Evolutionary conservation across 805 yeast genomes (phyloP), one percentile per base, ranked within the genome.

Genomic region (Yarrowia osloensis): DNA sequence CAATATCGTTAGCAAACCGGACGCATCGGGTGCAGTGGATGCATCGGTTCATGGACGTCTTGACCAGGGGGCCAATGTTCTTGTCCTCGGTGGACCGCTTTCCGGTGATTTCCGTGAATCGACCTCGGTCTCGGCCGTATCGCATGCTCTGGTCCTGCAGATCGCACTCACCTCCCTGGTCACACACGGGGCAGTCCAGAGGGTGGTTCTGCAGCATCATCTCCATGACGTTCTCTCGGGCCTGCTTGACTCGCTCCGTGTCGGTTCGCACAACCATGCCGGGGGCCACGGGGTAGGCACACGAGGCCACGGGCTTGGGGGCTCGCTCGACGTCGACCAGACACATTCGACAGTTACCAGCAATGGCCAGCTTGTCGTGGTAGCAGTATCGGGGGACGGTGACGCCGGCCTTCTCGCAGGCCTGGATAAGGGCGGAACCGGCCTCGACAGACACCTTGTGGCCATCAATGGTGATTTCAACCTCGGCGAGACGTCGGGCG

Each of bases 121-220:
- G 85, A 71, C 97, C 96, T 70, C 96, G 85, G 79, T 90, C 97
- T 65, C 89, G 79, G 68, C 97, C 97, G 75, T 89, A 89, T 76
- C 95, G 84, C 75, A 87, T 80, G 21, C 91, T 82, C 81, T 90
- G 97, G 76, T 91, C 97, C 80, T 91, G 97, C 73, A 90, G 83
- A 77, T 90, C 97, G 81, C 97, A 90, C 78, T 90, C 97, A 71
- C 97, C 97, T 79, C 96, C 97, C 79, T 90, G 97, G 79, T 90
- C 97, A 79, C 97, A 90, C 67, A 90, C 88, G 26, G 96, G 97
- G 80, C 96, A 90, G 80, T 91, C 97, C 75, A 90, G 83, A 24
- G 97, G 97, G 81, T 90, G 97, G 82, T 91, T 91, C 72, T 90
- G 91, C 70, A 90, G 83, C 70, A 90, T 80, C 87, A 90, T 89